Percentiles rank a stretch among this genome's conserved stretches.
These are phyloP conservation scores for Phialophora expanda DNA, from an alignment of 2,329 filamentous ascomycete genomes.

Conservation along the genomic window DNA sequence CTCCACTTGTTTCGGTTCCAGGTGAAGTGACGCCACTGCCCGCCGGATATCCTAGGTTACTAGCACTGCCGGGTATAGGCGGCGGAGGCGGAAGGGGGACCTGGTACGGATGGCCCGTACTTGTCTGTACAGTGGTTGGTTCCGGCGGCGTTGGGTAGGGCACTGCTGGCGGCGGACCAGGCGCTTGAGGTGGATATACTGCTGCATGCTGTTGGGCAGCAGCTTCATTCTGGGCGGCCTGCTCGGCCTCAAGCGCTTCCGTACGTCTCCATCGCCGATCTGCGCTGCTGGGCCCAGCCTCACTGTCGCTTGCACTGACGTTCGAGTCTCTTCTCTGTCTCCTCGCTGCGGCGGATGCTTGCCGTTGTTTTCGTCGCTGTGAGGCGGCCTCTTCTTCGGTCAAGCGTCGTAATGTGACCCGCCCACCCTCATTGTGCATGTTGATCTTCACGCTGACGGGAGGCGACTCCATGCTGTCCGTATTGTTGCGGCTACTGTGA, in stretches of 20 bases:
- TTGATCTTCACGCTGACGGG: constrained; percentile 69
- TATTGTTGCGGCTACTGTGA: constrained; percentile 42
- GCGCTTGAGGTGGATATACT: constrained; percentile 20
- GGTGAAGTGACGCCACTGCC: constrained; percentile 52
- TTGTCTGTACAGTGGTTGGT: constrained; percentile 28
- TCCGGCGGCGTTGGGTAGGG: constrained; percentile 36
- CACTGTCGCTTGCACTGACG: constrained; percentile 50
- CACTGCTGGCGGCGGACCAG: constrained; percentile 31
- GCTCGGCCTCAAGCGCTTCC: constrained; percentile 55
- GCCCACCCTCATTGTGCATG: constrained; percentile 67
- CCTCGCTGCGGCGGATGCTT: constrained; percentile 36
- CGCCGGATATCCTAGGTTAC: constrained; percentile 45
- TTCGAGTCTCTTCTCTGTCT: constrained; percentile 48
- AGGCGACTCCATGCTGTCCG: constrained; percentile 59
- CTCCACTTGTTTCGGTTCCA: constrained; percentile 55
- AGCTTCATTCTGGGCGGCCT: constrained; percentile 51
- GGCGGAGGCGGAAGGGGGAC: constrained; percentile 44
- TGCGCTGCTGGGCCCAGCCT: constrained; percentile 44
- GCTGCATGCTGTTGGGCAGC: constrained; percentile 39
- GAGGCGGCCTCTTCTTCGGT: constrained; percentile 67
- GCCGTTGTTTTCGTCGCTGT: constrained; percentile 58
- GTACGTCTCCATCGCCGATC: constrained; percentile 55
- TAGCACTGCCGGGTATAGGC: constrained; percentile 48
- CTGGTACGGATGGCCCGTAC: constrained; percentile 31
- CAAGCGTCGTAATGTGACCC: constrained; percentile 66